A percentile compares a stretch with the other conserved stretches of the same genome.
Conservation (phyloP, 352 stramenopile species). For the Globisporangium iwayamae region DNA sequence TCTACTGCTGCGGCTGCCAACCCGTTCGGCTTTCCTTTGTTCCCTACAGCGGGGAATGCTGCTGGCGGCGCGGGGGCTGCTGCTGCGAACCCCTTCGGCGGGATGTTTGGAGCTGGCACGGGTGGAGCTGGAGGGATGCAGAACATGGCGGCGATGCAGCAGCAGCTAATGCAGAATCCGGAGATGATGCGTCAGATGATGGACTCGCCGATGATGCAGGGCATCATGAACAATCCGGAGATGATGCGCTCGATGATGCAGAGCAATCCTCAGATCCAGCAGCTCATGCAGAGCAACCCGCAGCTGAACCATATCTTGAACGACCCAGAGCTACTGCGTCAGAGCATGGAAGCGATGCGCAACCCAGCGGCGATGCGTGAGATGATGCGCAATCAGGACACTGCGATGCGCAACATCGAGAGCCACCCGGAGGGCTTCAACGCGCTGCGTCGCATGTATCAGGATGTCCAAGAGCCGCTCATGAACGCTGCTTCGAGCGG, state of each 20-base stretch:
- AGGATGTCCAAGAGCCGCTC: slow-evolving; percentile 94
- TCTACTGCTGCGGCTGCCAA: slow-evolving; percentile 25
- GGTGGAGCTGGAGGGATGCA: slow-evolving; percentile 35
- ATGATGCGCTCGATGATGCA: slow-evolving; percentile 95
- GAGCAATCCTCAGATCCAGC: slow-evolving; percentile 94
- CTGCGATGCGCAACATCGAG: slow-evolving; percentile 96
- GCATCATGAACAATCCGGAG: slow-evolving; percentile 94
- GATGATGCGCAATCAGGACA: slow-evolving; percentile 97
- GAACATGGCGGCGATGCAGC: slow-evolving; percentile 78
- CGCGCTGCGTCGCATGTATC: slow-evolving; percentile 93
- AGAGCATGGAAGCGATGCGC: slow-evolving; percentile 96
- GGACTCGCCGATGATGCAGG: slow-evolving; percentile 91
- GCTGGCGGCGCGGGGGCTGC: slow-evolving; percentile 17
- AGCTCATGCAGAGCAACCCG: slow-evolving; percentile 94
- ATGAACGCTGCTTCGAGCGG: slow-evolving; percentile 88
- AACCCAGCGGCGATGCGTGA: slow-evolving; percentile 95
- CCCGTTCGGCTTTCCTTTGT: slow-evolving; percentile 53
- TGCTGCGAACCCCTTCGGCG: slow-evolving; percentile 55
- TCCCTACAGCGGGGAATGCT: slow-evolving; percentile 23
- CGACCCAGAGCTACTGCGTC: slow-evolving; percentile 93
- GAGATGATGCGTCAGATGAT: slow-evolving; percentile 89
- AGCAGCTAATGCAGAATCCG: slow-evolving; percentile 87
- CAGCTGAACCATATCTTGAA: slow-evolving; percentile 95
- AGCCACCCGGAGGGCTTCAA: slow-evolving; percentile 97
- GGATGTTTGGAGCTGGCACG: slow-evolving; percentile 31